A percentile compares a stretch with the other conserved stretches of the same genome.
Conservation (phyloP, 305 asterid species). For the Fraxinus paxiana region DNA sequence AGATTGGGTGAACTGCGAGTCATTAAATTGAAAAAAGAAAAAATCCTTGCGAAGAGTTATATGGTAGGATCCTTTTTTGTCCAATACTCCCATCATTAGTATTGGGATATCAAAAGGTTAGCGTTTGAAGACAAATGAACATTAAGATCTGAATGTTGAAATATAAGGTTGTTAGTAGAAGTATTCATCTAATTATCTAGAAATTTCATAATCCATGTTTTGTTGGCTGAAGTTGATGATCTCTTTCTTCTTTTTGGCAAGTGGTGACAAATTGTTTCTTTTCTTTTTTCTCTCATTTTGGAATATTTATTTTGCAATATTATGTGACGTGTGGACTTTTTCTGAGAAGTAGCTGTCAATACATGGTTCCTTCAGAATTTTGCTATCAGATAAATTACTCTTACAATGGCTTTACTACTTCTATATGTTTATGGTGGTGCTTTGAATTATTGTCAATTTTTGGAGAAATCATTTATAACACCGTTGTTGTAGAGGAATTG, state of each 20-base stretch:
- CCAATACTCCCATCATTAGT: not conserved
- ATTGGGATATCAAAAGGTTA: not conserved
- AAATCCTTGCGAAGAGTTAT: not conserved
- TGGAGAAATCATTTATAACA: not conserved
- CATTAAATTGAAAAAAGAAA: not conserved
- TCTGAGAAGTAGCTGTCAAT: not conserved
- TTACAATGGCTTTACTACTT: not conserved
- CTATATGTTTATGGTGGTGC: not conserved
- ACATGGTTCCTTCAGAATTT: not conserved
- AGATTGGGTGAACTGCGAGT: not conserved
- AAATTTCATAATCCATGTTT: not conserved
- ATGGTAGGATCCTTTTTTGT: not conserved
- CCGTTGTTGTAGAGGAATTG: not conserved
- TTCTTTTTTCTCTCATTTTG: not conserved
- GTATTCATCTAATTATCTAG: not conserved
- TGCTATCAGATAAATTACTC: not conserved
- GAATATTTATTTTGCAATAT: not conserved
- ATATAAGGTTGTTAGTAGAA: not conserved
- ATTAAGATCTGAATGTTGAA: not conserved
- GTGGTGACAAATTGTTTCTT: not conserved
- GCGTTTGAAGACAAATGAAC: not conserved
- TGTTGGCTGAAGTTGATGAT: not conserved
- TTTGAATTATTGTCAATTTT: not conserved
- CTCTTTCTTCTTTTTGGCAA: not conserved
- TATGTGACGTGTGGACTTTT: not conserved